These are phyloP conservation scores for Circinella umbellata DNA, from an alignment of 371 early-diverging fungal species.

Conservation along the genomic window DNA sequence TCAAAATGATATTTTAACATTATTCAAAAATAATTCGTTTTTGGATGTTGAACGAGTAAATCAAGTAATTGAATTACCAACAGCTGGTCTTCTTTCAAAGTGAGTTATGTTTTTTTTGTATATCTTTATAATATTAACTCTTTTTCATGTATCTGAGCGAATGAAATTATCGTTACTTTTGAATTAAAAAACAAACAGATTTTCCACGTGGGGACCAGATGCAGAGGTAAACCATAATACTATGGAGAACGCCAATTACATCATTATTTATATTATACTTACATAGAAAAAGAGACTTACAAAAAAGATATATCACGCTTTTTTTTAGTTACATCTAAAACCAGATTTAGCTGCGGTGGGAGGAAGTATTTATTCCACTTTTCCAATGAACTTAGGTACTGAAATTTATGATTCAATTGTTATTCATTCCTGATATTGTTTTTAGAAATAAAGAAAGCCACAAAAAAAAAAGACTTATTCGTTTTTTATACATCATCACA, in stretches of 20 bases:
- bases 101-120: background rate
- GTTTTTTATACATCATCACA: background rate
- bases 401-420: too few species aligned
- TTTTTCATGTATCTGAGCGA: too few species aligned
- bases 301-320: background rate
- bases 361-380: slow-evolving; percentile 25
- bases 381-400: slow-evolving; percentile 19
- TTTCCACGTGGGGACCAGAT: slow-evolving; percentile 31
- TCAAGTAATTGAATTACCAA: background rate
- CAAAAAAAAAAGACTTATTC: background rate
- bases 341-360: slow-evolving; percentile 25
- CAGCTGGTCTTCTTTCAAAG: background rate
- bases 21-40: background rate
- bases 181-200: slow-evolving; percentile 7
- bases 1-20: background rate
- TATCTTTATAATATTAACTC: too few species aligned
- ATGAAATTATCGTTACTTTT: background rate
- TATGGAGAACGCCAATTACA: too few species aligned
- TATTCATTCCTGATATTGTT: background rate
- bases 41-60: background rate
- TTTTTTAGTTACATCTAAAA: slow-evolving; percentile 24
- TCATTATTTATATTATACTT: too few species aligned
- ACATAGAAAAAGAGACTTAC: too few species aligned
- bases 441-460: background rate
- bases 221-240: slow-evolving; percentile 14